Percentiles rank a stretch among this genome's conserved stretches.
These are phyloP conservation scores for Aquilaria agallochum DNA, from an alignment of 441 rosid genomes.

Conservation along the genomic window DNA sequence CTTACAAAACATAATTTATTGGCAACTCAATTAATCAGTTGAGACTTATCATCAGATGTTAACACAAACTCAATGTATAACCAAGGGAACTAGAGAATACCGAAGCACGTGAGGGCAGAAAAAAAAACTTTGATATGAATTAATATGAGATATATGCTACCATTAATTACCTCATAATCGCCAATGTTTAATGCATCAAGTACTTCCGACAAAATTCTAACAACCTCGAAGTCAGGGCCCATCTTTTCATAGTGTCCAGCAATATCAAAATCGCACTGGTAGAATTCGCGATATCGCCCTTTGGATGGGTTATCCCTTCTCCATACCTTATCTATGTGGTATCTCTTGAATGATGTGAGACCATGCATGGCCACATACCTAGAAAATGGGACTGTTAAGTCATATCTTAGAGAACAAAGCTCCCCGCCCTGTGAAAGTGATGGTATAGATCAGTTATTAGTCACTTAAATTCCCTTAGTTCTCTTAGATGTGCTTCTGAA, in stretches of 20 bases:
- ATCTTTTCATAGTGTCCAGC: slow-evolving; percentile 84
- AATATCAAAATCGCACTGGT: slow-evolving; percentile 94
- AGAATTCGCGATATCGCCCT: slow-evolving; percentile 94
- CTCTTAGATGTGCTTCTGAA: too few species aligned
- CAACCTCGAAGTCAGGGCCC: slow-evolving; percentile 92
- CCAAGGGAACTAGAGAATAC: neutral
- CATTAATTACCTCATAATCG: slow-evolving; percentile 62
- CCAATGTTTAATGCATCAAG: slow-evolving; percentile 81
- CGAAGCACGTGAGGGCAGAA: neutral
- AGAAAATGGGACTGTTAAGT: slow-evolving; percentile 95
- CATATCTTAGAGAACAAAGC: slow-evolving; percentile 90
- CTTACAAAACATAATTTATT: too few species aligned
- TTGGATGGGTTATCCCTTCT: slow-evolving; percentile 94
- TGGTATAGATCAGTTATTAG: neutral
- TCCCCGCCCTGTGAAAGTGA: slow-evolving; percentile 79
- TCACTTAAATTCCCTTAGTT: too few species aligned
- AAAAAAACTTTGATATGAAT: neutral
- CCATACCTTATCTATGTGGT: slow-evolving; percentile 89
- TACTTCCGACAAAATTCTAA: slow-evolving; percentile 74
- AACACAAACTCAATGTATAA: too few species aligned
- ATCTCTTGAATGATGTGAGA: slow-evolving; percentile 70
- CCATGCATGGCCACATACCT: slow-evolving; percentile 95
- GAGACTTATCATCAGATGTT: too few species aligned
- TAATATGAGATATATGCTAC: neutral
- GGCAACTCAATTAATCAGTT: too few species aligned